phyloP scores from a whole-genome alignment of 208 protist genomes.

The Balamuthia mandrillaris region DNA sequence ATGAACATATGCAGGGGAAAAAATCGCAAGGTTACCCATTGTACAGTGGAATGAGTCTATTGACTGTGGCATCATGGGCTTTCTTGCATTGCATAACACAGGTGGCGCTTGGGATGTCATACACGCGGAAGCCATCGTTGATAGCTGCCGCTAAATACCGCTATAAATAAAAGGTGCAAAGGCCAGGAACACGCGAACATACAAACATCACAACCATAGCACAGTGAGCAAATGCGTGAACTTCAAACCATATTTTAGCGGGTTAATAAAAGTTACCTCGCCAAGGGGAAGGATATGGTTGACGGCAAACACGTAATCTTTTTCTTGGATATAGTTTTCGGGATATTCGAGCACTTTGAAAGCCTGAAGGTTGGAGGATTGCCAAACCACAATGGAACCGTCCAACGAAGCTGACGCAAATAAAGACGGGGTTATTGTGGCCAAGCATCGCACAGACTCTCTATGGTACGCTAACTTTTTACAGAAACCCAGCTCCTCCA shows the following conservation, averaged over 20 bases:
- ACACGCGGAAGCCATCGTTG: constrained; percentile 10
- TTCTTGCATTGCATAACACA: constrained; percentile 3
- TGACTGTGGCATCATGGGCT: constrained; percentile 2
- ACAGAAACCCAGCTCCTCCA: background rate
- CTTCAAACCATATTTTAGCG: background rate
- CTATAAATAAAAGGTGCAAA: background rate
- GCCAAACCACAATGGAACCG: constrained; percentile 25
- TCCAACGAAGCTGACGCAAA: constrained; percentile 30
- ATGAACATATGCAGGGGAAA: background rate
- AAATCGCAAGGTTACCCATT: background rate
- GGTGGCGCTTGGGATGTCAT: background rate
- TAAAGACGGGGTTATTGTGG: background rate
- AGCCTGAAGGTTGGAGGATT: background rate
- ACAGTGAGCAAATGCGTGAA: background rate
- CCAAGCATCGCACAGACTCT: constrained; percentile 15
- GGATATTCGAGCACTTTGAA: constrained; percentile 1
- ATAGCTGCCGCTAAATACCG: background rate
- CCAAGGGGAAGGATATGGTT: constrained; percentile 6
- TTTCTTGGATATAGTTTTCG: constrained; percentile 4
- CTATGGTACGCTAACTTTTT: constrained; percentile 29
- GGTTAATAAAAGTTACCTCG: background rate
- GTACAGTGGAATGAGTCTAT: background rate
- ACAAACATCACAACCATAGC: background rate
- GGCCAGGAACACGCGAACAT: background rate
- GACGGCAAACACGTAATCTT: background rate